phyloP scores from a whole-genome alignment of 1,284 basidiomycete genomes.

The Termitomyces sp. region DNA sequence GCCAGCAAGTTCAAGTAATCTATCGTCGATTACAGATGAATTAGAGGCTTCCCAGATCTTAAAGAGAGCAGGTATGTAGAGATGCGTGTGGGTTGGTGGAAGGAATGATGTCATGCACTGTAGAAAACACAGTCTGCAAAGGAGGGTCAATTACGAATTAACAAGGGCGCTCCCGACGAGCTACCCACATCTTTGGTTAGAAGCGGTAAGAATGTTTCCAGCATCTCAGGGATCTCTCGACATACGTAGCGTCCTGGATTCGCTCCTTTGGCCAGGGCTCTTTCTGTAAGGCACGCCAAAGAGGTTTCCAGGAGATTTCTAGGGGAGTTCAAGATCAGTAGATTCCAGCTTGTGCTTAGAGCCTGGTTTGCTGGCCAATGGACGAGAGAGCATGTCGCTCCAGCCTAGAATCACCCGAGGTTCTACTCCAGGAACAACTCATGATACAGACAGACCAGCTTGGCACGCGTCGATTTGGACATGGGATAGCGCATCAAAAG shows the following conservation, averaged over 20 bases:
- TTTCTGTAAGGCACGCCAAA: conserved; percentile 68
- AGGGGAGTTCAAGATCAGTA: conserved; percentile 64
- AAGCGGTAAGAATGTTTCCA: conserved; percentile 65
- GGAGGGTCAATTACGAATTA: conserved; percentile 6
- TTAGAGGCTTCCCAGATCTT: conserved; percentile 85
- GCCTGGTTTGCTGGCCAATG: conserved; percentile 64
- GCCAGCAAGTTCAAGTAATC: conserved; percentile 79
- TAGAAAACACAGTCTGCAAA: conserved; percentile 54
- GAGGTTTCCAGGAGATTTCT: conserved; percentile 75
- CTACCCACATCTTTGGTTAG: conserved; percentile 50
- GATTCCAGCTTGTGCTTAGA: conserved; percentile 59
- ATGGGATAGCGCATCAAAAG: conserved; percentile 80
- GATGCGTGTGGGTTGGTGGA: conserved; percentile 60
- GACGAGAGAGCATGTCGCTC: conserved; percentile 67
- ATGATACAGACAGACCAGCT: conserved; percentile 78
- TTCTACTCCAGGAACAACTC: conserved; percentile 75
- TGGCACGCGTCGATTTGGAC: conserved; percentile 66
- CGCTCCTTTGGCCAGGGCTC: conserved; percentile 72
- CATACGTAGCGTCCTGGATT: conserved; percentile 49
- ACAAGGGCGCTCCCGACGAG: neutral
- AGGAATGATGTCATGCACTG: conserved; percentile 72
- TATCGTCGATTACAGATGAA: conserved; percentile 76
- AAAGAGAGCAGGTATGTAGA: conserved; percentile 73
- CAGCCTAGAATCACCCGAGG: conserved; percentile 65
- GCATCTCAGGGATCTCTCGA: conserved; percentile 66